Conservation (phyloP, 352 stramenopile species). For the Pythium dissotocum region DNA sequence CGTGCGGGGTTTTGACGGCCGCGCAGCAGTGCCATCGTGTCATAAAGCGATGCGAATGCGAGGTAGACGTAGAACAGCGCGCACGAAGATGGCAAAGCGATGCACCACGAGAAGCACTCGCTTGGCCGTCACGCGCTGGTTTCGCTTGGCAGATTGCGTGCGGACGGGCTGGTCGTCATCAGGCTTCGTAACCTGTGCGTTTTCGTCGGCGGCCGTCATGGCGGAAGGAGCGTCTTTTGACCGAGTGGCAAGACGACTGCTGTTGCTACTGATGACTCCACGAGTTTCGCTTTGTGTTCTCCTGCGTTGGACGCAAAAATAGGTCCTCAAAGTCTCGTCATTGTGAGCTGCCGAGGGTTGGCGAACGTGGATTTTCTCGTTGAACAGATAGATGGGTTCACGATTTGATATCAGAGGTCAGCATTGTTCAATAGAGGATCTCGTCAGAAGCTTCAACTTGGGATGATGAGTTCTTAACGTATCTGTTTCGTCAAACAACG, state of each 20-base stretch:
- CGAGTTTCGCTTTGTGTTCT: no score
- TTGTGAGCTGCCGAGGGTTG: no score
- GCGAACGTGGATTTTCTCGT: not conserved
- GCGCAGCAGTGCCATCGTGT: not conserved
- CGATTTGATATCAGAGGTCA: not conserved
- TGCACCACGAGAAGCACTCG: not conserved
- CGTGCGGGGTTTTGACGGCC: not conserved
- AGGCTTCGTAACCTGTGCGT: not conserved
- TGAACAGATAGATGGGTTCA: constrained; percentile 13
- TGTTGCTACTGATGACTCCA: not conserved
- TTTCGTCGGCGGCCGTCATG: not conserved
- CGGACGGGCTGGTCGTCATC: not conserved
- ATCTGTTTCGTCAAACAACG: constrained; percentile 21
- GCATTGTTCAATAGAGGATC: not conserved
- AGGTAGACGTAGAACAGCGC: not conserved
- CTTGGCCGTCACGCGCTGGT: not conserved
- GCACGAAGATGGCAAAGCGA: not conserved
- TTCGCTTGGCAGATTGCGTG: not conserved
- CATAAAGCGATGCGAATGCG: not conserved
- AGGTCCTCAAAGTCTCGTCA: not conserved
- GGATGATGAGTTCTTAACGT: constrained; percentile 5
- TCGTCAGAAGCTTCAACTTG: constrained; percentile 18
- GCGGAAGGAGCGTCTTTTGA: not conserved
- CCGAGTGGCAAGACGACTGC: no score
- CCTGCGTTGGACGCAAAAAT: not conserved